Percentiles rank a stretch among this genome's conserved stretches.
Evolutionary conservation across 2,329 filamentous ascomycete genomes (phyloP).

Genomic region (Arthroderma uncinatum): DNA sequence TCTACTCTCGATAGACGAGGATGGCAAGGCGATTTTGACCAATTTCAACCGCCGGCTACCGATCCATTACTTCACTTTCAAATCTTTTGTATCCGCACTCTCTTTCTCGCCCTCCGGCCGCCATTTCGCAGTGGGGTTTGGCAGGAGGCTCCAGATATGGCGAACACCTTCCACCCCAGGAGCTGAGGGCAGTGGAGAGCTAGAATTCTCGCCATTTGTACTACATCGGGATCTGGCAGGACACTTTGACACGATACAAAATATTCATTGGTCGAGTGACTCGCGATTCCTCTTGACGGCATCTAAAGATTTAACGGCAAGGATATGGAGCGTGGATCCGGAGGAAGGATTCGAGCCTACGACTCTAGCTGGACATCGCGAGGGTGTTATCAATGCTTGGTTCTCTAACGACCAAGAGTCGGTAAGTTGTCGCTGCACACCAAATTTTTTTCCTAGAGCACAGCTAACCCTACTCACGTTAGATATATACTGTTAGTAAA

Average conservation of each 20-base stretch:
- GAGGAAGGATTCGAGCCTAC: constrained; percentile 86
- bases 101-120: constrained; percentile 83
- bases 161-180: constrained; percentile 85
- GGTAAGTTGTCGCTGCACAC: constrained; percentile 23
- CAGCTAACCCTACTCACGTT: neutral
- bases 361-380: constrained; percentile 78
- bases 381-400: constrained; percentile 87
- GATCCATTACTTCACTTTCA: constrained; percentile 94
- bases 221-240: constrained; percentile 74
- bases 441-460: neutral
- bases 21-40: constrained; percentile 85
- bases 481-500: constrained; percentile 89
- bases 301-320: constrained; percentile 80
- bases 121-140: constrained; percentile 81
- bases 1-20: constrained; percentile 83
- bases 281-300: constrained; percentile 89
- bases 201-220: constrained; percentile 93
- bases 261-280: constrained; percentile 91
- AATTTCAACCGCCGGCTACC: constrained; percentile 76
- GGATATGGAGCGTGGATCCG: constrained; percentile 85
- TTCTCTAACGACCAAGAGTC: constrained; percentile 90
- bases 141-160: constrained; percentile 87
- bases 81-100: constrained; percentile 66
- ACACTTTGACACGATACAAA: constrained; percentile 77
- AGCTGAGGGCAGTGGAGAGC: constrained; percentile 61